Base-by-base conservation (phyloP, 1,139 yeast species). In the Candida sp. region DNA sequence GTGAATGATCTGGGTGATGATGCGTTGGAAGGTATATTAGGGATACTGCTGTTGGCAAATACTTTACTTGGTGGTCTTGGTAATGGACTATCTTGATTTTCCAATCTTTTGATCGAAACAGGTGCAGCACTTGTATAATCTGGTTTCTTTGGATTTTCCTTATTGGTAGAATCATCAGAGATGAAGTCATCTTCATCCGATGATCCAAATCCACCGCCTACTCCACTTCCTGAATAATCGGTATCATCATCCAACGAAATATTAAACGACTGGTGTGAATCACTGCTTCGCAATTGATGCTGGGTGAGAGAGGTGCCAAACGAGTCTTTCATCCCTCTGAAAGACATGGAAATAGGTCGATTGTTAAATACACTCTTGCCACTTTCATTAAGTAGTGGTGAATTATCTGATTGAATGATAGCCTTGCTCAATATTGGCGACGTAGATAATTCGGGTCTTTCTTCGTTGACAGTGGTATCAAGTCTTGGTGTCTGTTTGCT, bases 281-380 rank as follows among this genome's bases (percentile, higher is more conserved):
- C 73, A 22, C 68, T 63, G 36, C 56, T 60, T 44, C 74, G 54
- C 27, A 70, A 52, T 35, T 60, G 52, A 41, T 59, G 68, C 37
- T 54, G 57, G 5, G 60, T 57, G 21, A 69, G 46, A 41, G 68
- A 64, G 19, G 70, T 64, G 7, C 65, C 73, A 51, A 81, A 77
- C 1, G 79, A 68, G 0, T 82, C 84, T 44, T 67, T 73, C 45
- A 83, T 61, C 0, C 89, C 89, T 51, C 76, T 75, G 61, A 82
- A 82, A 1, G 89, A 82, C 84, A 81, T 77, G 2, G 87, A 81
- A 5, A 82, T 68, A 11, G 87, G 87, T 48, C 88, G 67, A 39
- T 61, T 57, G 25, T 57, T 58, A 41, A 44, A 45, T 6, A 45
- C 42, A 22, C 45, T 44, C 22, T 42, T 52, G 2, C 57, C 57